Base-by-base conservation (phyloP, 2,329 filamentous ascomycete genomes). In the Aureobasidium sp. region DNA sequence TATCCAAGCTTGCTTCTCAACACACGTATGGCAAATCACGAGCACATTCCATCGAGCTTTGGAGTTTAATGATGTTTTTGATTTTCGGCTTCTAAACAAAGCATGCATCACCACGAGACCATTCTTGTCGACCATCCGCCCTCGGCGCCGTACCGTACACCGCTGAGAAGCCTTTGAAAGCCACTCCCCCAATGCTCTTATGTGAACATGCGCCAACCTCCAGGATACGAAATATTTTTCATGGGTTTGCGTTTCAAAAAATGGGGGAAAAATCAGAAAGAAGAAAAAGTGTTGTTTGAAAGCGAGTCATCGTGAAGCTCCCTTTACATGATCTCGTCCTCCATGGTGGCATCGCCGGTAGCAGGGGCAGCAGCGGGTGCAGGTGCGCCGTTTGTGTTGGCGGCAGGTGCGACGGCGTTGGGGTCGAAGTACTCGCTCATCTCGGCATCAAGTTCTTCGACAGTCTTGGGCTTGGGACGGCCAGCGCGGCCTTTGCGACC, bases 391-490 rank as follows among this genome's bases (percentile, higher is more conserved):
- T 77, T 78, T 64, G 77, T 79, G 47, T 75, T 73, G 5, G 77
- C 72, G 62, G 78, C 78, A 64, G 73, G 76, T 45, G 70, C 72
- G 39, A 70, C 70, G 29, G 68, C 67, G 53, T 72, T 77, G 34
- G 74, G 73, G 59, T 82, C 85, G 73, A 95, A 97, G 79, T 99
- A 99, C 76, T 97, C 94, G 22, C 86, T 87, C 94, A 99, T 99
- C 76, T 99, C 94, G 5, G 90, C 91, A 74, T 99, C 94, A 29
- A 99, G 86, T 79, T 99, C 92, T 74, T 96, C 93, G 1, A 88
- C 86, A 0, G 91, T 96, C 89, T 97, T 97, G 79, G 81, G 78
- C 77, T 85, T 95, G 81, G 71, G 86, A 78, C 68, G 88, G 82
- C 70, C 88, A 67, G 82, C 79, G 70, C 79, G 87, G 68, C 86